Conservation (phyloP, 352 stramenopile species). For the Globisporangium spinosum region DNA sequence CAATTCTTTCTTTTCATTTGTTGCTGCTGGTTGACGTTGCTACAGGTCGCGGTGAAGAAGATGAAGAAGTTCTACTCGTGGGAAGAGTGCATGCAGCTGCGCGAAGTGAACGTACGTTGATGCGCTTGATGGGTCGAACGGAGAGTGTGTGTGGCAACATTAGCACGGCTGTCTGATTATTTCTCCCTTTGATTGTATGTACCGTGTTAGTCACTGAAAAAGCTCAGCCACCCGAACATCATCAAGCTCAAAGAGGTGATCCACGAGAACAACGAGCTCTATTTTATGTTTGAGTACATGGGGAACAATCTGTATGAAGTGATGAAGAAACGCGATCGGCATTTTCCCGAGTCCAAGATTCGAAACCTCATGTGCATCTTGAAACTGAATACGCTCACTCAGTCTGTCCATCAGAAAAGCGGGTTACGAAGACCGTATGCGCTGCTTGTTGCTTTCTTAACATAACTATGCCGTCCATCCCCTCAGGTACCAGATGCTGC, state of each 20-base stretch:
- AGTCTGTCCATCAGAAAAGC: not conserved
- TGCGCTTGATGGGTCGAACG: not conserved
- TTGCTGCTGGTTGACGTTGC: not conserved
- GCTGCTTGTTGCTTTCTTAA: not conserved
- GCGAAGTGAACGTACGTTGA: slow-evolving; percentile 92
- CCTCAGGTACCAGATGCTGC: slow-evolving; percentile 92
- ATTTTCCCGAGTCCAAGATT: slow-evolving; percentile 93
- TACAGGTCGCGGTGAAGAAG: slow-evolving; percentile 93
- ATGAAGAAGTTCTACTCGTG: slow-evolving; percentile 97
- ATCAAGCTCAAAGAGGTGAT: slow-evolving; percentile 99
- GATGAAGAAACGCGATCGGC: slow-evolving; percentile 92
- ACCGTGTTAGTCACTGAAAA: slow-evolving; percentile 82
- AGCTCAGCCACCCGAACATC: slow-evolving; percentile 97
- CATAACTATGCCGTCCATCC: not conserved
- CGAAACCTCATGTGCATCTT: slow-evolving; percentile 92
- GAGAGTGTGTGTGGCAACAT: not conserved
- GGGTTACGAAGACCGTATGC: not conserved
- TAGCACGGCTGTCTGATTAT: not conserved
- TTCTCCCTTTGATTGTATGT: not conserved
- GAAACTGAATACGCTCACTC: no score
- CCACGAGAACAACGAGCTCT: slow-evolving; percentile 95
- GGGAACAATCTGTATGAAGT: slow-evolving; percentile 96
- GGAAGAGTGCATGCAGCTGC: slow-evolving; percentile 96
- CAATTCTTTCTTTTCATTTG: not conserved
- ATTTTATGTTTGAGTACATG: slow-evolving; percentile 99